Percentiles rank a stretch among this genome's conserved stretches.
Conservation (phyloP, 768 basidiomycete species). For the Cystofilobasidium capitatum region DNA sequence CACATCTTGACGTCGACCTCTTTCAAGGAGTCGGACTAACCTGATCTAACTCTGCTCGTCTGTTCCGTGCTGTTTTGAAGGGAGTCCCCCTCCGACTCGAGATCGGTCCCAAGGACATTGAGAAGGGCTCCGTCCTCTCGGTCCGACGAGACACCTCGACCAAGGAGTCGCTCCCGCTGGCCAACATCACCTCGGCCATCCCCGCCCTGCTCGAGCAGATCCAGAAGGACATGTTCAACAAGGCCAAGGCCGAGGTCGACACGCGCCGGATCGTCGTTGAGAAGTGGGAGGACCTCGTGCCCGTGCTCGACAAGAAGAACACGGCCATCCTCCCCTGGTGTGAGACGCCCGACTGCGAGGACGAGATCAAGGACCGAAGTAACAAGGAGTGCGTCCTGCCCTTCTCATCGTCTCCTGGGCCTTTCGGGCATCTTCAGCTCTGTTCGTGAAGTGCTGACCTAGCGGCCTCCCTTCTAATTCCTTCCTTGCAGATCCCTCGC, state of each 20-base stretch:
- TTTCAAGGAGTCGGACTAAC: background rate
- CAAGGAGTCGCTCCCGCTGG: conserved; percentile 51
- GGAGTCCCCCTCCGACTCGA: conserved; percentile 96
- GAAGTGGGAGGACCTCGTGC: conserved; percentile 87
- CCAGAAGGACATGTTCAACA: conserved; percentile 75
- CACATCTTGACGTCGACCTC: conserved; percentile 1
- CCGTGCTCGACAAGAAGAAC: conserved; percentile 77
- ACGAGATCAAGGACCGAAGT: conserved; percentile 93
- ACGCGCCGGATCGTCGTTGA: conserved; percentile 61
- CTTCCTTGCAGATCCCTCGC: conserved; percentile 15
- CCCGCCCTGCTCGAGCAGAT: conserved; percentile 67
- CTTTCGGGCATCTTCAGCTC: background rate
- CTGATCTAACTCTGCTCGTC: background rate
- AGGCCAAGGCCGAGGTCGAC: conserved; percentile 65
- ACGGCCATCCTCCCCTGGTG: conserved; percentile 92
- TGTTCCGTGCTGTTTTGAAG: conserved; percentile 42
- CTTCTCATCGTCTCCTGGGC: conserved; percentile 20
- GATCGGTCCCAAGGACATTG: conserved; percentile 84
- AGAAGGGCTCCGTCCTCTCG: conserved; percentile 58
- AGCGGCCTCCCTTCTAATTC: background rate
- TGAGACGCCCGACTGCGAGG: conserved; percentile 82
- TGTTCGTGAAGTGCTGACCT: background rate
- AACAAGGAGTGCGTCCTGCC: conserved; percentile 56
- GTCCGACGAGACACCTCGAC: conserved; percentile 73
- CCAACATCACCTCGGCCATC: conserved; percentile 48